These are phyloP conservation scores for Marsdenia floribunda DNA, from an alignment of 257 asterid genomes.

Conservation along the genomic window DNA sequence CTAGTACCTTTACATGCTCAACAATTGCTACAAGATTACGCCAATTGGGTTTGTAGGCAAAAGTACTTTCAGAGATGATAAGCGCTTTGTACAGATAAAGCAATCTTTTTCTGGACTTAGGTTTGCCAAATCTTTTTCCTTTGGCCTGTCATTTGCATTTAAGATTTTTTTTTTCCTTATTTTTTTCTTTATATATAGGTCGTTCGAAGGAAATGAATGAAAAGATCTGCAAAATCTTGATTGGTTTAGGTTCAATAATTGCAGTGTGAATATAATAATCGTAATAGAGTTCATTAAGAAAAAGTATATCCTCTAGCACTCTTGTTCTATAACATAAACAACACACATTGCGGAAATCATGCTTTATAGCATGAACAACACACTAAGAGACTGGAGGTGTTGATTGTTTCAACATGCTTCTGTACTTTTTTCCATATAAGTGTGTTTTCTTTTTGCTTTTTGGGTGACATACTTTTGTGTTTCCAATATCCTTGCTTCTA, in stretches of 20 bases:
- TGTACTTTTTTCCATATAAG: not conserved
- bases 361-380: not conserved
- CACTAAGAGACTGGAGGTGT: not conserved
- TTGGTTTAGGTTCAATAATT: not conserved
- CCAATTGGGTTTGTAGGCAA: slow-evolving; percentile 51
- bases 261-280: not conserved
- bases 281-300: not conserved
- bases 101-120: not conserved
- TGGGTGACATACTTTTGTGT: no score
- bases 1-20: slow-evolving; percentile 63
- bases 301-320: not conserved
- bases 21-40: slow-evolving; percentile 62
- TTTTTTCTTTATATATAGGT: not conserved
- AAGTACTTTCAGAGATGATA: slow-evolving; percentile 3
- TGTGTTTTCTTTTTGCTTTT: no score
- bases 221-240: not conserved
- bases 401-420: not conserved
- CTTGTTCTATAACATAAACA: not conserved
- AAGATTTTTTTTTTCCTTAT: not conserved
- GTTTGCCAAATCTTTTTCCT: not conserved
- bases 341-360: no score
- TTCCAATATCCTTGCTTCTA: no score
- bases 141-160: not conserved
- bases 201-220: not conserved
- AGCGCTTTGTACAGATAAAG: not conserved